Conservation (phyloP, 2,329 filamentous ascomycete genomes). For the Cryphonectria radicalis region DNA sequence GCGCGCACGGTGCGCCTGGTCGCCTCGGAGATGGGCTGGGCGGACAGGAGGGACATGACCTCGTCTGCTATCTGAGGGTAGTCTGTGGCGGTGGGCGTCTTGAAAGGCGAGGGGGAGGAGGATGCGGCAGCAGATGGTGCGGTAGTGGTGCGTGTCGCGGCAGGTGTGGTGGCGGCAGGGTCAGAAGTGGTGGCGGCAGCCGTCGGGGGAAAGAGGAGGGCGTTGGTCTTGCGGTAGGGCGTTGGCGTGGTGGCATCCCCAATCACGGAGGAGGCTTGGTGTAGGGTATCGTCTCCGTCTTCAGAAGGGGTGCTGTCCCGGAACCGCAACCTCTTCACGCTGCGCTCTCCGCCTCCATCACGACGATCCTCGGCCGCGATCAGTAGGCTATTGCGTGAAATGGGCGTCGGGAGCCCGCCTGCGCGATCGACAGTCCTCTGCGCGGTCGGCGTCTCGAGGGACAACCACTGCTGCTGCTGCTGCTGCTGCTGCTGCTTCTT, state of each 20-base stretch:
- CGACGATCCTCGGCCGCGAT: slow-evolving; percentile 25
- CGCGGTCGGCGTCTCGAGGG: slow-evolving; percentile 36
- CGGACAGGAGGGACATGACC: slow-evolving; percentile 54
- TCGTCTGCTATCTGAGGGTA: slow-evolving; percentile 47
- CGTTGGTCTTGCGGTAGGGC: slow-evolving; percentile 26
- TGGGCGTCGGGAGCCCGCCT: slow-evolving; percentile 39
- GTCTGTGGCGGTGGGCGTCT: slow-evolving; percentile 29
- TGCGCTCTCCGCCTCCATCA: not conserved
- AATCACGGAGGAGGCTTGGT: not conserved
- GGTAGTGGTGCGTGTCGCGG: not conserved
- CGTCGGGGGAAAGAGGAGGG: not conserved
- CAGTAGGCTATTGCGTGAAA: slow-evolving; percentile 27
- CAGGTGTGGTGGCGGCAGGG: not conserved
- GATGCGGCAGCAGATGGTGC: not conserved
- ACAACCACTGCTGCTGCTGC: slow-evolving; percentile 31
- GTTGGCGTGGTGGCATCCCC: slow-evolving; percentile 22
- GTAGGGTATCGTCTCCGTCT: not conserved
- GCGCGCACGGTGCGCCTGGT: slow-evolving; percentile 45
- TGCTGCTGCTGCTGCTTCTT: not conserved
- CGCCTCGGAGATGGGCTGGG: slow-evolving; percentile 44
- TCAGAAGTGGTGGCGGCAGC: not conserved
- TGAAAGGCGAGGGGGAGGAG: not conserved
- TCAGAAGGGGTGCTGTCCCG: not conserved
- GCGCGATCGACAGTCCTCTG: slow-evolving; percentile 32
- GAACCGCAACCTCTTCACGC: slow-evolving; percentile 25